Evolutionary conservation across 1,284 basidiomycete genomes (phyloP).

Genomic region (Polyporus tsugae): DNA sequence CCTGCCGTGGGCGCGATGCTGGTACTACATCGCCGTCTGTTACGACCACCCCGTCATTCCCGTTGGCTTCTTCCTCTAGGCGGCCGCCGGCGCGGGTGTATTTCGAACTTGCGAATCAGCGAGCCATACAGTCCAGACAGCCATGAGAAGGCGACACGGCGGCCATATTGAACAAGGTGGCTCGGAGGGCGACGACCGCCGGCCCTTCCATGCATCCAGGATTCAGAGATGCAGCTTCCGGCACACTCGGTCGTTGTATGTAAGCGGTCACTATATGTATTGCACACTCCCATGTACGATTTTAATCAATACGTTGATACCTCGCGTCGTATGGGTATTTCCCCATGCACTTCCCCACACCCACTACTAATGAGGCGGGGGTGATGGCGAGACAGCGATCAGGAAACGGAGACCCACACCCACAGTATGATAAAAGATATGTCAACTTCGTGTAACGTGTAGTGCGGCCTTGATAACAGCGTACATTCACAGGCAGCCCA

Average conservation of each 20-base stretch:
- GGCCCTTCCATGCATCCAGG: background rate
- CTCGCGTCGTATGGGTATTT: background rate
- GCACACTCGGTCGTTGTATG: background rate
- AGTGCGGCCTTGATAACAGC: conserved; percentile 21
- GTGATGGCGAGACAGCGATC: background rate
- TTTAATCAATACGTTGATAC: background rate
- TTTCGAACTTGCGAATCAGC: background rate
- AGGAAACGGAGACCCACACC: background rate
- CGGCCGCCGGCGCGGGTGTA: background rate
- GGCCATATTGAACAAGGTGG: background rate
- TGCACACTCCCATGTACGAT: background rate
- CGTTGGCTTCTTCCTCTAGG: background rate
- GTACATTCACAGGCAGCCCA: conserved; percentile 24
- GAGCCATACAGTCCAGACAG: background rate
- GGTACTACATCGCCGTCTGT: background rate
- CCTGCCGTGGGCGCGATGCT: no score
- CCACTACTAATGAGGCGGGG: background rate
- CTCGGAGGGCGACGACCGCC: background rate
- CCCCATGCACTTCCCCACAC: background rate
- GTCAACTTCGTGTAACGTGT: conserved; percentile 13
- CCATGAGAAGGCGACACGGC: background rate
- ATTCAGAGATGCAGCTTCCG: background rate
- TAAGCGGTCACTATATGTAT: background rate
- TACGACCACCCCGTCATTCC: background rate
- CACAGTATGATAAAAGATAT: background rate